These are phyloP conservation scores for Hymenoscyphus repandus DNA, from an alignment of 2,329 filamentous ascomycete genomes.

Conservation along the genomic window DNA sequence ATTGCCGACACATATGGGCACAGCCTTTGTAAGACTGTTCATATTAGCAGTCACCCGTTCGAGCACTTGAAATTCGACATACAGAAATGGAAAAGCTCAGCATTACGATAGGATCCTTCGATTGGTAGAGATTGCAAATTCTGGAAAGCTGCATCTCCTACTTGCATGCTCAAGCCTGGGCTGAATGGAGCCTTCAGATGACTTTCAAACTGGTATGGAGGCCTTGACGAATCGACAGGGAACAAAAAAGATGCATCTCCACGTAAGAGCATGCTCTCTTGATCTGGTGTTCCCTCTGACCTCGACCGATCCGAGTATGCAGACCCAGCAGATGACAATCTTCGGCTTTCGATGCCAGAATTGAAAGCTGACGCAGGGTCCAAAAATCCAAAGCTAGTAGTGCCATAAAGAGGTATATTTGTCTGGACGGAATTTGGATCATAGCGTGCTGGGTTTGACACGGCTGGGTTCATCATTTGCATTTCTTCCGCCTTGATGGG, in stretches of 20 bases:
- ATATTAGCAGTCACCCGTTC: slow-evolving; percentile 1
- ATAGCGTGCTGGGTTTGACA: not conserved
- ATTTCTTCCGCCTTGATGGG: not conserved
- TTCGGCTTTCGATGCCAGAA: not conserved
- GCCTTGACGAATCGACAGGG: not conserved
- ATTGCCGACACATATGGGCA: slow-evolving; percentile 31
- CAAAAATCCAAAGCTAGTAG: not conserved
- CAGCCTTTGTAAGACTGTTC: slow-evolving; percentile 25
- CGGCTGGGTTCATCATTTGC: not conserved
- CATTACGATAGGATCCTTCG: slow-evolving; percentile 20
- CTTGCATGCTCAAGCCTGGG: not conserved
- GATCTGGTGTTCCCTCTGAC: not conserved
- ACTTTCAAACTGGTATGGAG: slow-evolving; percentile 1
- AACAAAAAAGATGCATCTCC: slow-evolving; percentile 1
- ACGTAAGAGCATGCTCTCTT: not conserved
- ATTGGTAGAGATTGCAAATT: slow-evolving; percentile 36
- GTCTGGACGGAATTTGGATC: not conserved
- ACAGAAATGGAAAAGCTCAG: slow-evolving; percentile 29
- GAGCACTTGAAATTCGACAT: slow-evolving; percentile 4
- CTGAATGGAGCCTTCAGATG: not conserved
- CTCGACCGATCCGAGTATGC: not conserved
- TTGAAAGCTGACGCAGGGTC: not conserved
- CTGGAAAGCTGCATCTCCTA: slow-evolving; percentile 18
- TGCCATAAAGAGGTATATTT: not conserved
- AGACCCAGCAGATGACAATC: not conserved